Evolutionary conservation across 2,329 filamentous ascomycete species (phyloP).

Genomic region (Nemania abortiva): DNA sequence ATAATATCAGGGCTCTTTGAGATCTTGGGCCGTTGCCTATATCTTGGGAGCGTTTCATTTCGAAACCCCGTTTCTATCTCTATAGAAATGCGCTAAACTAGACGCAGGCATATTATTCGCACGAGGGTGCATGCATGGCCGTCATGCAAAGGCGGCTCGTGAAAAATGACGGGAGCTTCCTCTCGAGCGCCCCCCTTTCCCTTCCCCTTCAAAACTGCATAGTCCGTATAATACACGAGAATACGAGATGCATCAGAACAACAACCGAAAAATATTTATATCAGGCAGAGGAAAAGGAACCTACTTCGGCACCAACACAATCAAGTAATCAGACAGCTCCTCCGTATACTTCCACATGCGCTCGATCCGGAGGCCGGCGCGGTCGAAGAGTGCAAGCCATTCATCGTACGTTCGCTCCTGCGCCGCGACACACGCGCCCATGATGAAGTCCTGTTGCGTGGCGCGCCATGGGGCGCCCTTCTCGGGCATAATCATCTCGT

Average conservation of each 20-base stretch:
- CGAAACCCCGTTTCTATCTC: background rate
- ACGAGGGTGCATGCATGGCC: too few species aligned
- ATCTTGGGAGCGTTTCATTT: background rate
- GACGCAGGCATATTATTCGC: background rate
- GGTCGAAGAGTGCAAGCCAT: constrained; percentile 38
- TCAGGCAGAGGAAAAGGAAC: too few species aligned
- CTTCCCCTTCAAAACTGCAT: background rate
- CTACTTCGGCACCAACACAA: constrained; percentile 34
- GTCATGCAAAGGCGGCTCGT: too few species aligned
- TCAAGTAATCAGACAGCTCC: constrained; percentile 35
- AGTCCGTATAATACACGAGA: background rate
- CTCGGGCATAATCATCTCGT: constrained; percentile 43
- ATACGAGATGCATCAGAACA: background rate
- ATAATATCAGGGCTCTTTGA: too few species aligned
- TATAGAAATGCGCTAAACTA: background rate
- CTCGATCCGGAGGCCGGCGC: constrained; percentile 34
- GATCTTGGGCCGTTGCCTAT: background rate
- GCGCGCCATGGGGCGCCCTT: constrained; percentile 36
- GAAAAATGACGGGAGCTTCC: too few species aligned
- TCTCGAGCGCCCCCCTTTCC: too few species aligned
- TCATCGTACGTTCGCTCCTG: constrained; percentile 37
- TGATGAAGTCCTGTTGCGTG: constrained; percentile 40
- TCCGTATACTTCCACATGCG: constrained; percentile 40
- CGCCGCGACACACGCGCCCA: constrained; percentile 36
- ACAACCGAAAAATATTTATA: too few species aligned